These are phyloP conservation scores for Candida tammaniensis DNA, from an alignment of 805 yeast species.

Conservation along the genomic window DNA sequence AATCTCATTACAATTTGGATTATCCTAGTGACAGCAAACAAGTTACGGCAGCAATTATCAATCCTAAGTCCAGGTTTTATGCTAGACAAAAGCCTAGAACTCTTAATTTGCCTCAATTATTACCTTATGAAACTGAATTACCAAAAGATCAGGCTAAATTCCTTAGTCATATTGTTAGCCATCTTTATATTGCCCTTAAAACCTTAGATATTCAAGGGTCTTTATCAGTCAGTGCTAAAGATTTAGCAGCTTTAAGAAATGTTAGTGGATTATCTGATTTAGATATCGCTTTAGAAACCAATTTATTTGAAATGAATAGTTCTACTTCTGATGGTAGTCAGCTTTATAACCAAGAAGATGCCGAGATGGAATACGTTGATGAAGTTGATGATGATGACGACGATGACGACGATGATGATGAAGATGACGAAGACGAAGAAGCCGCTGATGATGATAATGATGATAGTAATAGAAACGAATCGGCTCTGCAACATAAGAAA, in stretches of 20 bases:
- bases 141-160: constrained; percentile 69
- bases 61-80: constrained; percentile 36
- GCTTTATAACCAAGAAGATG: constrained; percentile 14
- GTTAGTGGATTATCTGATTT: constrained; percentile 31
- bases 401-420: constrained; percentile 26
- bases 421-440: constrained; percentile 39
- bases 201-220: constrained; percentile 74
- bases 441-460: constrained; percentile 35
- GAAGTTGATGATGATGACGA: constrained; percentile 17
- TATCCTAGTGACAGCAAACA: constrained; percentile 44
- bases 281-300: constrained; percentile 54
- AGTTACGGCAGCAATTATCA: constrained; percentile 24
- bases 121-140: constrained; percentile 76
- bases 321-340: constrained; percentile 15
- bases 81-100: constrained; percentile 41
- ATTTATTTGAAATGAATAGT: constrained; percentile 37
- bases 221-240: constrained; percentile 64
- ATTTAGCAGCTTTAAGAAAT: constrained; percentile 47
- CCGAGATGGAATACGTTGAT: constrained; percentile 19
- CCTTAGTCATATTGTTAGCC: constrained; percentile 74
- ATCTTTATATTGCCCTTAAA: constrained; percentile 72
- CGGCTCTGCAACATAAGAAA: constrained; percentile 54
- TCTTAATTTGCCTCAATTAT: constrained; percentile 36
- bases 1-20: constrained; percentile 46
- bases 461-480: constrained; percentile 29